Evolutionary conservation across 331 rosid genomes (phyloP).

Genomic region (Malus hybrid): DNA sequence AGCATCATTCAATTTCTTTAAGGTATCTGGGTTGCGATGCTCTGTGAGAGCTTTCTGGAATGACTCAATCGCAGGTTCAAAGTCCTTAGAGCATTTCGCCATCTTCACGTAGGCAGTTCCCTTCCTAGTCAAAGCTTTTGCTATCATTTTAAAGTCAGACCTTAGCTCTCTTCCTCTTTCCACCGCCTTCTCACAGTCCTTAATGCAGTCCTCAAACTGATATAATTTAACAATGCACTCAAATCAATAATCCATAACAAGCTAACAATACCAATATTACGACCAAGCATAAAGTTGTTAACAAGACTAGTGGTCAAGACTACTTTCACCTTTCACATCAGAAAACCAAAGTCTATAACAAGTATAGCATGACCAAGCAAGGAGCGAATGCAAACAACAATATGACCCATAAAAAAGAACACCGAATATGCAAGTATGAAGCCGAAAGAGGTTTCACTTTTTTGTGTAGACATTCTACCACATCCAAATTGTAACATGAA

Average conservation of each 20-base stretch:
- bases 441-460: neutral
- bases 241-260: neutral
- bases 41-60: constrained; percentile 95
- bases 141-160: constrained; percentile 82
- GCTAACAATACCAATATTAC: neutral
- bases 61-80: constrained; percentile 73
- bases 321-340: neutral
- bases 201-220: constrained; percentile 73
- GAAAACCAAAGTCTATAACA: neutral
- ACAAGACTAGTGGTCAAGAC: neutral
- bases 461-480: neutral
- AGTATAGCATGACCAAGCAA: no score
- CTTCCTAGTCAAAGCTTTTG: constrained; percentile 90
- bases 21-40: constrained; percentile 92
- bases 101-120: constrained; percentile 70
- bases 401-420: neutral
- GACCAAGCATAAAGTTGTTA: neutral
- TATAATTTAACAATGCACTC: neutral
- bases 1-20: constrained; percentile 79
- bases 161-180: constrained; percentile 93
- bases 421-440: neutral
- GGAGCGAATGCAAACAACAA: neutral
- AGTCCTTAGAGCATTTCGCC: constrained; percentile 75
- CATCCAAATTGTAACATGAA: neutral
- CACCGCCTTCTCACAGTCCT: constrained; percentile 90